Evolutionary conservation across 108 stramenopile genomes (phyloP), one percentile per base, ranked within the genome.

Genomic region (Parietichytrium sp.): DNA sequence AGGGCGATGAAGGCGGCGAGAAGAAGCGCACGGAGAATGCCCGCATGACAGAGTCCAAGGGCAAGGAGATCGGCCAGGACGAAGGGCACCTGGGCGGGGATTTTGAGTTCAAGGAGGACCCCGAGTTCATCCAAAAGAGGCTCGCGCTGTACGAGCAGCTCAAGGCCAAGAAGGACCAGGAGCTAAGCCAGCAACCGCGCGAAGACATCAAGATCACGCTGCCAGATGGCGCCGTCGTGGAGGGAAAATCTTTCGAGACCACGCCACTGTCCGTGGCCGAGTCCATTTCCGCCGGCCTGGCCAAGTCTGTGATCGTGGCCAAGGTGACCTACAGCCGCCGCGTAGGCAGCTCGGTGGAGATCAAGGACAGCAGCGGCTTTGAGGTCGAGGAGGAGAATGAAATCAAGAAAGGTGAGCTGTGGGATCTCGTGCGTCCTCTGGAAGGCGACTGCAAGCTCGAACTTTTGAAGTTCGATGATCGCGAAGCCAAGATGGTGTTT

Each of bases 381-480:
- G 81, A 85, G 10, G 83, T 61, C 20, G 84, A 91, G 8, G 94
- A 94, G 3, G 90, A 90, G 4, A 87, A 81, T 29, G 88, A 81
- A 1, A 42, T 47, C 45, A 81, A 83, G 51, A 93, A 92, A 82
- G 86, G 80, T 36, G 87, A 84, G 87, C 88, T 99, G 29, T 99
- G 97, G 98, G 98, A 99, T 84, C 83, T 99, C 92, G 92, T 85
- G 8, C 93, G 97, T 23, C 96, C 97, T 0, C 85, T 96, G 29
- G 96, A 96, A 6, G 97, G 97, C 30, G 82, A 88, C 48, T 82
- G 91, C 54, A 92, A 90, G 80, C 81, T 98, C 78, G 94, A 94
- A 83, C 89, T 98, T 23, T 86, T 94, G 54, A 95, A 95, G 85
- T 98, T 96, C 86, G 93, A 91, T 30, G 94, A 95, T 52, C 80